Evolutionary conservation across 1,284 basidiomycete genomes (phyloP), one percentile per base, ranked within the genome.

Genomic region (Cryptococcus depauperatus): DNA sequence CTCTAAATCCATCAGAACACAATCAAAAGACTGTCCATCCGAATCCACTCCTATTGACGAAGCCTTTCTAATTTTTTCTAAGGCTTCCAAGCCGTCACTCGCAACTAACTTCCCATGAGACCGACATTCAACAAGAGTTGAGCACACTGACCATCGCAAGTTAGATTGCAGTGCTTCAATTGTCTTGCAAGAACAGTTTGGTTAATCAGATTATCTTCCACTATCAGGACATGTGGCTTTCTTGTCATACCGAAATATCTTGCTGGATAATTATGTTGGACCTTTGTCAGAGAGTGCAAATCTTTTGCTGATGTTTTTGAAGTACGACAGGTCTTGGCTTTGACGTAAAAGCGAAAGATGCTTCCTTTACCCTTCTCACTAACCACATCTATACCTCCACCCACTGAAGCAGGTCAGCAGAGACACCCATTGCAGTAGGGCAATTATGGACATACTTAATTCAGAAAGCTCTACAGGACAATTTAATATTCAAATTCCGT

Each of bases 281-380:
- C 44, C 26, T 28, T 14, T 5, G 30, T 28, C 4, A 16, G n/a
- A 4, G 39, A 18, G 14, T 28, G 28, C n/a, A 30, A 18, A 19
- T 19, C 16, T 11, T 13, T 41, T 18, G 8, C 39, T 13, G 26
- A 16, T 25, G 23, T 7, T 21, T 8, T 34, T 19, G 39, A 28
- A 2, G 52, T 51, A 25, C 50, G 45, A 22, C 48, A 47, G 0
- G 59, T 59, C 11, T 50, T 43, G 3, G 61, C 54, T 34, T 58
- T 46, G 39, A 72, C 60, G 54, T 59, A 72, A 55, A 70, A 72
- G 14, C 65, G 57, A 58, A 72, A 72, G 0, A 67, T 92, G 47
- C 53, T 59, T n/a, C 66, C 66, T 50, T 65, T 52, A 14, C 64
- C 65, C 21, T 62, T 54, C 42, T 58, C 48, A 19, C 48, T 55